These are phyloP conservation scores for Podila minutissima DNA, from an alignment of 192 early-diverging fungal genomes.

Conservation along the genomic window DNA sequence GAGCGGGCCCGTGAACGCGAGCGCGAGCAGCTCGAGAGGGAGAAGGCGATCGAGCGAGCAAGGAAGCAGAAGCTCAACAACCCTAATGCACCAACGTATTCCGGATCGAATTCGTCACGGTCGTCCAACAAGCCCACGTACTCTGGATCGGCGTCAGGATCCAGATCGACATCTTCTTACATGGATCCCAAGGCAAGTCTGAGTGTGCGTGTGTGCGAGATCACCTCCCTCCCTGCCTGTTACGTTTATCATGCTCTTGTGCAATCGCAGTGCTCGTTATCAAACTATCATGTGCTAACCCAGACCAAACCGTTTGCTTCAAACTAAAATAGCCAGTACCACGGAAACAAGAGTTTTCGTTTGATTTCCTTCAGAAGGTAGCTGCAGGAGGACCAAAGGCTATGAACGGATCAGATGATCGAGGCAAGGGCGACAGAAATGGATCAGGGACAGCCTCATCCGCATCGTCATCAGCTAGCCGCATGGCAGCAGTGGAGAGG, in stretches of 20 bases:
- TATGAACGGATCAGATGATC: constrained; percentile 11
- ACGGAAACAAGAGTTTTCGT: constrained; percentile 31
- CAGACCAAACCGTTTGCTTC: background rate
- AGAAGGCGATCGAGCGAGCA: constrained; percentile 22
- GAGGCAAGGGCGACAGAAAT: constrained; percentile 15
- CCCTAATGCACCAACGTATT: constrained; percentile 37
- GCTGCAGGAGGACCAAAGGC: constrained; percentile 8
- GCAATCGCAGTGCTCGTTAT: too few relatives aligned
- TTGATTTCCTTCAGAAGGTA: constrained; percentile 38
- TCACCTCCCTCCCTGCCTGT: background rate
- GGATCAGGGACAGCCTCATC: background rate
- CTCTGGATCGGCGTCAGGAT: constrained; percentile 16
- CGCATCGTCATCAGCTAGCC: constrained; percentile 8
- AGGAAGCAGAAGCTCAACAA: constrained; percentile 13
- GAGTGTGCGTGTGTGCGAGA: background rate
- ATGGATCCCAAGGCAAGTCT: constrained; percentile 26
- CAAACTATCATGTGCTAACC: background rate
- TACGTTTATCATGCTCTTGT: too few relatives aligned
- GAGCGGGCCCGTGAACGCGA: constrained; percentile 36
- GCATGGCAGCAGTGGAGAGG: constrained; percentile 29
- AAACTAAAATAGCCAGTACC: constrained; percentile 1
- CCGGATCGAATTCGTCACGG: constrained; percentile 8
- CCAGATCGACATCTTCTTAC: constrained; percentile 1
- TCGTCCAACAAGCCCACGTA: constrained; percentile 11
- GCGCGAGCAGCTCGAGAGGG: constrained; percentile 24